Evolutionary conservation across 345 rosid genomes (phyloP).

Genomic region (Citrus inodora): DNA sequence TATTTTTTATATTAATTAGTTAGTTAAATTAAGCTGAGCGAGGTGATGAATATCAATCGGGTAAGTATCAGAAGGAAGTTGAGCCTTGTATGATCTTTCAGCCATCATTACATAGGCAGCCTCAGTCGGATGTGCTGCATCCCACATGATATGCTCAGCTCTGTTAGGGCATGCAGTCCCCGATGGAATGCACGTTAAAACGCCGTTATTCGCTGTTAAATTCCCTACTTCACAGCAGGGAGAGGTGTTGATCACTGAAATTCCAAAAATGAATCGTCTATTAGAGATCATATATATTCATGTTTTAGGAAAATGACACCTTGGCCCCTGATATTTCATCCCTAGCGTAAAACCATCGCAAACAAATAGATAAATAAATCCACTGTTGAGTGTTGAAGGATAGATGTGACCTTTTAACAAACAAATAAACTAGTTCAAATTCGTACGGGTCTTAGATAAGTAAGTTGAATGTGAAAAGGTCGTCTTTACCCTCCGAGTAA

Average conservation of each 20-base stretch:
- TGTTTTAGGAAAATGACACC: no score
- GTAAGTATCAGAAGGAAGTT: slow-evolving; percentile 17
- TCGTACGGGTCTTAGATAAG: no score
- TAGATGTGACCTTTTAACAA: no score
- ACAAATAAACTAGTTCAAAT: no score
- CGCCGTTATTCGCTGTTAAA: neutral
- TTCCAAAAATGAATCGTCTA: neutral
- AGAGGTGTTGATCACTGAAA: neutral
- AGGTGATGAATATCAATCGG: slow-evolving; percentile 26
- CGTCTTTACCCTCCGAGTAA: no score
- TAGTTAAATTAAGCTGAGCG: neutral
- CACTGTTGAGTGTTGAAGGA: no score
- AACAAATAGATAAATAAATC: no score
- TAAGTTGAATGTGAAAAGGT: no score
- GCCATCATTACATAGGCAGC: slow-evolving; percentile 22
- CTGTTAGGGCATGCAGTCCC: slow-evolving; percentile 37
- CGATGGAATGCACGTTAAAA: slow-evolving; percentile 14
- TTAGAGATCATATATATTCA: neutral
- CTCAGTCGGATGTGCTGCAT: slow-evolving; percentile 54
- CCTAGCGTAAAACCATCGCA: no score
- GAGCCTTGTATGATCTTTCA: slow-evolving; percentile 19
- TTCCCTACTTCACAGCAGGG: neutral
- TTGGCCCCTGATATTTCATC: no score
- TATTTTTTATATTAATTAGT: no score
- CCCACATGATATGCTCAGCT: slow-evolving; percentile 40